Conservation (phyloP, 768 basidiomycete species). For the Pisolithus marmoratus region DNA sequence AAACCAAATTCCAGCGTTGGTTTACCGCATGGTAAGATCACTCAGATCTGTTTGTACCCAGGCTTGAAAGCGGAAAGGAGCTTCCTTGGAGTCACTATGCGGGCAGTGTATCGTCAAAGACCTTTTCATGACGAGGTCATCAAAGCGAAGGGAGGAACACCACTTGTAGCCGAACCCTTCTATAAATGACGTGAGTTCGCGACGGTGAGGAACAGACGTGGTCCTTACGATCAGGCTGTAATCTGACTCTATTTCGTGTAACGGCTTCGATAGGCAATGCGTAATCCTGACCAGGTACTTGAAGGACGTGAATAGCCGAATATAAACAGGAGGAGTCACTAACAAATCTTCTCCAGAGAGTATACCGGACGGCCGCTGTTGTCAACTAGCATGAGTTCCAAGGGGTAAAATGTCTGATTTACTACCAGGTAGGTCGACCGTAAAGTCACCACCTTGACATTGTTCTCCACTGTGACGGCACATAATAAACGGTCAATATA, state of each 20-base stretch:
- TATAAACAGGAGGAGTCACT: conserved; percentile 10
- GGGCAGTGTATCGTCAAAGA: conserved; percentile 80
- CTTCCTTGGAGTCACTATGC: conserved; percentile 73
- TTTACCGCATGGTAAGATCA: conserved; percentile 53
- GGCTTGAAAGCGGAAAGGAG: conserved; percentile 91
- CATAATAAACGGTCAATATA: conserved; percentile 79
- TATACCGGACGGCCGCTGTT: conserved; percentile 75
- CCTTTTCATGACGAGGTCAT: conserved; percentile 69
- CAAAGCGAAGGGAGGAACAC: conserved; percentile 84
- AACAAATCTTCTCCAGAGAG: conserved; percentile 77
- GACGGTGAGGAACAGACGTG: background rate
- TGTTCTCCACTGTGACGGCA: conserved; percentile 85
- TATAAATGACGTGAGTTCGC: conserved; percentile 24
- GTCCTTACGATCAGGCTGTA: conserved; percentile 87
- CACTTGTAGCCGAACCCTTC: conserved; percentile 97
- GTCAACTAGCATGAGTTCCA: conserved; percentile 89
- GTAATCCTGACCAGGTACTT: conserved; percentile 82
- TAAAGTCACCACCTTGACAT: conserved; percentile 90
- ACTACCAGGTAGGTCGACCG: conserved; percentile 89
- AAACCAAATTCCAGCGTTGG: background rate
- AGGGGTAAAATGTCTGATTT: conserved; percentile 85
- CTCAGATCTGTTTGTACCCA: conserved; percentile 73
- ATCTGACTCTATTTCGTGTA: conserved; percentile 68
- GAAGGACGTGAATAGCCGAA: background rate
- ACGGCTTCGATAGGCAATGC: conserved; percentile 89